A percentile compares a stretch with the other conserved stretches of the same genome.
phyloP scores from a whole-genome alignment of 305 asterid genomes.

The Solanum aculeatissimum region DNA sequence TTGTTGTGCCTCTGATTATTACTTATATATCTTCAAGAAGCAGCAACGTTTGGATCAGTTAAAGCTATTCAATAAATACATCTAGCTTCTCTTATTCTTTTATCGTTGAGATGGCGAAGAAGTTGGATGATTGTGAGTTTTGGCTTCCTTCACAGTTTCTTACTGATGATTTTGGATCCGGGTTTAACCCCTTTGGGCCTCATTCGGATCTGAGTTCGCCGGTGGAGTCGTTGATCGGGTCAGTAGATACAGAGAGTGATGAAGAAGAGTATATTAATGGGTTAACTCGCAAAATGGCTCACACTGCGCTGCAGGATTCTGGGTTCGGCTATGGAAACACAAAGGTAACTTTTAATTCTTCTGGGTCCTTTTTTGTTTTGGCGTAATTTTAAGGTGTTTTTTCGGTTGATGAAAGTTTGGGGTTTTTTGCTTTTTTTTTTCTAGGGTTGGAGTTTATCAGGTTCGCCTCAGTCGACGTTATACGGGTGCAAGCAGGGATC shows the following conservation, averaged over 20 bases:
- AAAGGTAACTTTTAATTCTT: neutral
- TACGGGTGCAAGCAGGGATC: conserved; percentile 7
- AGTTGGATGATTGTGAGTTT: conserved; percentile 15
- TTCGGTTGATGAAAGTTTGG: neutral
- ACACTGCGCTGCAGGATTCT: conserved; percentile 12
- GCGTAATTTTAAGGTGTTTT: neutral
- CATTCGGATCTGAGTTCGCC: conserved; percentile 28
- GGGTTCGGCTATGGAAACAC: neutral
- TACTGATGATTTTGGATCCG: conserved; percentile 9
- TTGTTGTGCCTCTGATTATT: neutral
- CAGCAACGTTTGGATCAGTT: neutral
- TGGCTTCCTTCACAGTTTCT: conserved; percentile 37
- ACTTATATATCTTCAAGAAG: conserved; percentile 2
- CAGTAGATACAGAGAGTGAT: conserved; percentile 23
- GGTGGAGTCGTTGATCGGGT: conserved; percentile 15
- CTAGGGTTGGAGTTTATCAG: conserved; percentile 15
- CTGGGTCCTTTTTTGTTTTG: neutral
- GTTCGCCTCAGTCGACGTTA: conserved; percentile 29
- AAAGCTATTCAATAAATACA: neutral
- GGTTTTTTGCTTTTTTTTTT: neutral
- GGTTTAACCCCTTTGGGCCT: conserved; percentile 1
- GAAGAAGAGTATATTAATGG: conserved; percentile 20
- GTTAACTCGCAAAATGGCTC: conserved; percentile 6
- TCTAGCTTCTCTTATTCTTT: neutral
- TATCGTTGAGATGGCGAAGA: conserved; percentile 11